Base-by-base conservation (phyloP, 805 yeast species). In the Saccharomyces eubayanus region DNA sequence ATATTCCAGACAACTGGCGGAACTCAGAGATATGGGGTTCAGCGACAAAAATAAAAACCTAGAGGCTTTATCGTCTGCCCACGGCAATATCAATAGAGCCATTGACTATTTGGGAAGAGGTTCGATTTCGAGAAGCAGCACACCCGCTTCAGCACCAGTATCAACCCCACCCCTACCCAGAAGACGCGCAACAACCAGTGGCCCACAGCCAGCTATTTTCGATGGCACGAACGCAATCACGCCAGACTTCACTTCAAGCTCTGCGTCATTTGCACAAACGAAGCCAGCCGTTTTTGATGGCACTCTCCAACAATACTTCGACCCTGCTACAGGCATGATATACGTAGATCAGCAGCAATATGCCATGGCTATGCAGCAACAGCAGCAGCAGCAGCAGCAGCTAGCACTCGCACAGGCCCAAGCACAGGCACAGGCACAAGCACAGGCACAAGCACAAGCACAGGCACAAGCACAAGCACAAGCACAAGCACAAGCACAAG, bases 271-370 rank as follows among this genome's bases (percentile, higher is more conserved):
- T 21, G 45, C 64, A 21, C 61, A 45, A 31, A 60, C 63, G 20
- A 63, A 57, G 48, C 65, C 58, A 27, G 71, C 62, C 10, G 64
- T 59, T 6, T 66, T 63, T 50, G 66, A 62, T 54, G 63, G 71
- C 40, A 53, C 72, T 57, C 70, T 79, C 67, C 68, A 85, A 72
- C 92, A 85, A 62, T 86, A 82, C 64, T 75, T 84, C 21, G 91
- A 86, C 60, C 89, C 90, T 2, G 72, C 77, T 6, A 84, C 89
- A 0, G 91, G 92, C 11, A 77, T 81, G 49, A 69, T 84, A 3
- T 86, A 85, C 60, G 79, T 85, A 36, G 91, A 86, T 62, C 77
- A 83, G 10, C 81, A 78, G 47, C 89, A 85, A 61, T 87, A 84
- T 49, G 48, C 53, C 46, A 45, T 51, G 14, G 62, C 64, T 3